Conservation (phyloP, 441 rosid genomes). For the Adansonia gregorii region DNA sequence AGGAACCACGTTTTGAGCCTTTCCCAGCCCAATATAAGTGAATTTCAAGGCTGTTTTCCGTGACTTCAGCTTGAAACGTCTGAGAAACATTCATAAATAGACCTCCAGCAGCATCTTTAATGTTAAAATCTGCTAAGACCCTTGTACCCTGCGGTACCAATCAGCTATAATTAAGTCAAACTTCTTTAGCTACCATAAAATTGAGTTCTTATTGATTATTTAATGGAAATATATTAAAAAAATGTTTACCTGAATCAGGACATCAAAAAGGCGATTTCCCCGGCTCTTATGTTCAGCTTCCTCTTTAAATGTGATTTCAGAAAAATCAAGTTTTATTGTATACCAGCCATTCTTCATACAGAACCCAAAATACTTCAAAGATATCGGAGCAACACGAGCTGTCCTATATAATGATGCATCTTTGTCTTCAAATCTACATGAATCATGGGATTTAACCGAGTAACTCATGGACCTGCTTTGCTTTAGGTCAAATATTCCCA, state of each 20-base stretch:
- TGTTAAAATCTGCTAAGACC: conserved; percentile 16
- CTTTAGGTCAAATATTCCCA: conserved; percentile 40
- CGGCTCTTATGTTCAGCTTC: conserved; percentile 21
- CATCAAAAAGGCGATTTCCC: conserved; percentile 24
- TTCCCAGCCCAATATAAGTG: conserved; percentile 70
- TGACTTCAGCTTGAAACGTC: conserved; percentile 36
- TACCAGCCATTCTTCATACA: conserved; percentile 66
- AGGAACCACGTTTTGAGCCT: conserved; percentile 68
- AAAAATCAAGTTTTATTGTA: conserved; percentile 53
- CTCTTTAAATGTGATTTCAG: conserved; percentile 55
- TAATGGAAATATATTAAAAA: background rate
- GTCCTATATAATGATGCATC: conserved; percentile 40
- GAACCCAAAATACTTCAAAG: conserved; percentile 59
- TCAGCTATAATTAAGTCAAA: background rate
- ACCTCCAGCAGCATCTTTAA: conserved; percentile 24
- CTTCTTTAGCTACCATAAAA: background rate
- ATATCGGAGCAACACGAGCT: conserved; percentile 58
- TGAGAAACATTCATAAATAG: conserved; percentile 31
- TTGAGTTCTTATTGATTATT: background rate
- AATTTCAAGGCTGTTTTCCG: conserved; percentile 43
- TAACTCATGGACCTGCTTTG: conserved; percentile 42
- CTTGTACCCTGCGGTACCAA: conserved; percentile 5
- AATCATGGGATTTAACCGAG: conserved; percentile 21
- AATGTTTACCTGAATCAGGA: conserved; percentile 10
- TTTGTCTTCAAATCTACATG: conserved; percentile 13